A percentile compares a stretch with the other conserved stretches of the same genome.
Evolutionary conservation across 345 rosid species (phyloP).

Genomic region (Corchorus capsularis): DNA sequence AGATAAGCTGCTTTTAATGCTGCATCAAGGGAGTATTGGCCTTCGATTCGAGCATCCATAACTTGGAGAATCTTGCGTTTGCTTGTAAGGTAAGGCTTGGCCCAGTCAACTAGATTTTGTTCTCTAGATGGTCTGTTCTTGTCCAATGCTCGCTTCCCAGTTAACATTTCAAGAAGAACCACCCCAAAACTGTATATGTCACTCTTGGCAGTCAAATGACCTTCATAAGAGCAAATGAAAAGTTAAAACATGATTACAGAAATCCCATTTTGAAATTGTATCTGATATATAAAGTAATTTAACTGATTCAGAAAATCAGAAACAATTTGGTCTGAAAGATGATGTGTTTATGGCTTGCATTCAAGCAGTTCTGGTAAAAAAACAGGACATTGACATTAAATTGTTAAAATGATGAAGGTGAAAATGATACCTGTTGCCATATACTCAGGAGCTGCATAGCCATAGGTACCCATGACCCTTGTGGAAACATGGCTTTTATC

Average conservation of each 20-base stretch:
- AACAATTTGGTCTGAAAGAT: not conserved
- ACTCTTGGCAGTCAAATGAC: constrained; percentile 78
- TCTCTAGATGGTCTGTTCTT: constrained; percentile 77
- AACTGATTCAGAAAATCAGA: constrained; percentile 3
- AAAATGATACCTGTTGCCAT: constrained; percentile 53
- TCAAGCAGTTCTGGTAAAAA: not conserved
- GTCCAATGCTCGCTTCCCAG: constrained; percentile 81
- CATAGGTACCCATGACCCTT: constrained; percentile 91
- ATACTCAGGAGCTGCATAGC: constrained; percentile 86
- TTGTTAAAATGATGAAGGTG: not conserved
- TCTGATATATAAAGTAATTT: not conserved
- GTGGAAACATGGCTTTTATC: constrained; percentile 86
- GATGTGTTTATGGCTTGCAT: not conserved
- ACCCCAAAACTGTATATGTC: constrained; percentile 94
- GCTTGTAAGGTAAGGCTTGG: constrained; percentile 71
- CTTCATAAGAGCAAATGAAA: constrained; percentile 28
- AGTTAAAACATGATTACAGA: not conserved
- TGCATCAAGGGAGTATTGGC: constrained; percentile 52
- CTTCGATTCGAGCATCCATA: constrained; percentile 67
- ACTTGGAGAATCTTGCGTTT: constrained; percentile 75
- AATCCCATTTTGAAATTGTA: not conserved
- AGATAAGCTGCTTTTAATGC: constrained; percentile 59
- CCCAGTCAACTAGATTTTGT: constrained; percentile 90
- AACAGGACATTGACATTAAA: not conserved
- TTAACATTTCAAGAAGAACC: constrained; percentile 83